Evolutionary conservation across 352 stramenopile species (phyloP), one percentile per base, ranked within the genome.

Genomic region (Pythium phragmiticola): DNA sequence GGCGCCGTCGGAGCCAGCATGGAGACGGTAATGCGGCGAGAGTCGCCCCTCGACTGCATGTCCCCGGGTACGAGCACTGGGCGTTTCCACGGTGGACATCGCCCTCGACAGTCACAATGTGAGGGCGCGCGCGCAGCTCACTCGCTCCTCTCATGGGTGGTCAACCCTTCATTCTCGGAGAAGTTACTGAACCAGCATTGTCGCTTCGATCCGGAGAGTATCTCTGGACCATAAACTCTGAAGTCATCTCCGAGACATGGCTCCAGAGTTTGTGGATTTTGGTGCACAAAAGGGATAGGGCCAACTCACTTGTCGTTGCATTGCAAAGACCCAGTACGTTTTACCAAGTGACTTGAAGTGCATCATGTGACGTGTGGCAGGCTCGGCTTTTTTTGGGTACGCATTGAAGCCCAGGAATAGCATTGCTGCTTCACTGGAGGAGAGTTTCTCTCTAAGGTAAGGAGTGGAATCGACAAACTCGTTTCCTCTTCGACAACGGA

Each of bases 401-500:
- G 23, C 4, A 58, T 45, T n/a, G 39, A 30, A 39, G 8, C 14
- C 16, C 51, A 58, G 36, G 36, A 58, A 58, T 58, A 58, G 51
- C 17, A 28, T 19, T 2, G 19, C 13, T 5, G 16, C n/a, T 33
- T 30, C n/a, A 30, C 45, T 5, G 9, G 50, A 45, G 17, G 19
- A 21, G 23, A 41, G 34, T 39, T 30, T 30, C 26, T 30, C 26
- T 30, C 37, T 7, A 4, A 6, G 14, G 17, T 4, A n/a, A 12
- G 12, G 7, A 17, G 12, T 12, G 13, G 12, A 19, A 58, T 2
- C 37, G 37, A 28, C 19, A 45, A 23, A 58, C n/a, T 36, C 34
- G 12, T 34, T 33, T 28, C 34, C 33, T 57, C 33, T 28, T 33
- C 26, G 8, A 28, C 30, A 55, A 33, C 33, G 3, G 34, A 12